Base-by-base conservation (phyloP, 768 basidiomycete species). In the Lactarius hatsudake region DNA sequence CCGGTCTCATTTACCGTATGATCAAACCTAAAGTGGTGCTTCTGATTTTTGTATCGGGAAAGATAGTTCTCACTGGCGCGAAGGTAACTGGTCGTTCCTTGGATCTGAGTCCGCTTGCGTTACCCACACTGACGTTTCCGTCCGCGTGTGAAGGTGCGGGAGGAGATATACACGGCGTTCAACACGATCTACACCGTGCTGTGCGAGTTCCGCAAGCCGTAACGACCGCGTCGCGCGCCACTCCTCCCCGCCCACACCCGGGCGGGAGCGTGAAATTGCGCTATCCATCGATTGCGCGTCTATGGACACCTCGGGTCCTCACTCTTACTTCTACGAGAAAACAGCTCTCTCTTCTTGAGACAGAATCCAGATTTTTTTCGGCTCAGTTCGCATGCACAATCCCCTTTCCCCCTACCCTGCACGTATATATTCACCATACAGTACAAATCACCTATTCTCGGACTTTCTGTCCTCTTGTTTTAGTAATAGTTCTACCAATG, bases 141-240 rank as follows among this genome's bases (percentile, higher is more conserved):
- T 76, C 72, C 71, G 74, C 78, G 63, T 63, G 67, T 68, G 67
- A 62, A 96, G 94, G 91, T 98, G 79, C 86, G 97, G 79, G 96
- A 98, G 81, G 96, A 99, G 84, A 98, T 98, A 71, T 98, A 99
- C 77, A 94, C 94, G 42, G 97, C 97, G 30, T 99, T 99, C 89
- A 98, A 98, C 81, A 94, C 94, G 66, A 99, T 99, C 66, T 99
- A 99, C 79, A 96, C 96, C 67, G 96, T 98, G 82, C 78, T 99
- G 71, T 92, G 90, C 83, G 94, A 96, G 76, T 96, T 93, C 84
- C 86, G 91, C 78, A 96, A 94, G 79, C 93, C 92, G 56, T 91
- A 78, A 69, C 34, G 67, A 68, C 67, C 59, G 67, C 67, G 67
- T 68, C 58, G 62, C 28, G 28, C 34, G 59, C 42, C 53, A 13